A percentile compares a stretch with the other conserved stretches of the same genome.
These are phyloP conservation scores for Arthrobotrys sphaeroides DNA, from an alignment of 2,329 filamentous ascomycete species.

Conservation along the genomic window DNA sequence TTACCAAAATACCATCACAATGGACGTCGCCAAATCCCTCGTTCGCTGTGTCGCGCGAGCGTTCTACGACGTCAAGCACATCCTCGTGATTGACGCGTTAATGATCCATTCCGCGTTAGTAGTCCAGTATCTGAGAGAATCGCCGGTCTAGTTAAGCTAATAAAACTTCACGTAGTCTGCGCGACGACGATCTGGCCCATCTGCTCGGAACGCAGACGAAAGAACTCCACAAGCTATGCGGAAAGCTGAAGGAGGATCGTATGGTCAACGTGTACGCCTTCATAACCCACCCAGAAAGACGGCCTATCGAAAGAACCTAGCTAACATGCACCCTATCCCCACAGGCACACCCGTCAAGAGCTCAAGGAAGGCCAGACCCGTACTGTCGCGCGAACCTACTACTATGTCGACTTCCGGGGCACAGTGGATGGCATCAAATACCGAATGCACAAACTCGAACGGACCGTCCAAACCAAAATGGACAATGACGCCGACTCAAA, in stretches of 20 bases:
- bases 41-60: conserved; percentile 85
- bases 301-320: background rate
- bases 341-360: conserved; percentile 77
- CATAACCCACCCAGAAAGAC: background rate
- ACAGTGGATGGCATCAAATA: conserved; percentile 98
- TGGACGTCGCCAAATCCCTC: conserved; percentile 78
- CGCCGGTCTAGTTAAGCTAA: background rate
- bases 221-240: conserved; percentile 88
- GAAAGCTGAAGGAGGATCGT: conserved; percentile 83
- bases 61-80: conserved; percentile 85
- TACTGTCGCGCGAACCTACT: conserved; percentile 88
- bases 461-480: conserved; percentile 82
- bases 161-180: conserved; percentile 65
- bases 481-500: conserved; percentile 62
- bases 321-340: conserved; percentile 8
- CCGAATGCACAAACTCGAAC: conserved; percentile 85
- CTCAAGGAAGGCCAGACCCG: conserved; percentile 81
- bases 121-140: background rate
- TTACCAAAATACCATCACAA: conserved; percentile 57
- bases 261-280: conserved; percentile 77
- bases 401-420: conserved; percentile 93
- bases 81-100: conserved; percentile 82
- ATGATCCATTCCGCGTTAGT: conserved; percentile 74
- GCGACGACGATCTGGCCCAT: conserved; percentile 86
- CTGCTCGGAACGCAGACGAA: conserved; percentile 90